Evolutionary conservation across 352 stramenopile genomes (phyloP).

Genomic region (Pythium oligandrum): DNA sequence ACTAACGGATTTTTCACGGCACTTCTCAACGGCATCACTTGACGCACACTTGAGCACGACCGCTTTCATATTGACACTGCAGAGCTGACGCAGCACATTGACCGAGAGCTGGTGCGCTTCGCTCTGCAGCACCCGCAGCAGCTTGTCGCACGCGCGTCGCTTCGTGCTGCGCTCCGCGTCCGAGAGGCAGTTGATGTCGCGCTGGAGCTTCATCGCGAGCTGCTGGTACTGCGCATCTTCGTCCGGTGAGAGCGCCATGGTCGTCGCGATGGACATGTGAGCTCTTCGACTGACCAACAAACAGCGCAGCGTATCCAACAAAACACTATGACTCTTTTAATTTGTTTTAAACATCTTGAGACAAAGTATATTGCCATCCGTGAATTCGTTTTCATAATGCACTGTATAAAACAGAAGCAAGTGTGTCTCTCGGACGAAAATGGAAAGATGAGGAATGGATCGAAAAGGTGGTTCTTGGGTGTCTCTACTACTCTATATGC

Average conservation of each 20-base stretch:
- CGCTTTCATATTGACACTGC: slow-evolving; percentile 34
- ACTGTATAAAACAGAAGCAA: too few species aligned
- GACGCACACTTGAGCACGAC: slow-evolving; percentile 45
- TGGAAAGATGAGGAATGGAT: too few species aligned
- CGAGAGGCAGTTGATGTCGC: slow-evolving; percentile 74
- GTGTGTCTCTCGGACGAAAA: too few species aligned
- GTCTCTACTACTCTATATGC: too few species aligned
- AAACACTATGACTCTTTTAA: too few species aligned
- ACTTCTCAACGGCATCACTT: slow-evolving; percentile 67
- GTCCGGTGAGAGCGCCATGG: slow-evolving; percentile 40
- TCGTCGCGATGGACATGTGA: background rate
- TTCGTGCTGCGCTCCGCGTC: slow-evolving; percentile 69
- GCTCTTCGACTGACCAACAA: too few species aligned
- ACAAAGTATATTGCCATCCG: slow-evolving; percentile 12
- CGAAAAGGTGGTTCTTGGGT: too few species aligned
- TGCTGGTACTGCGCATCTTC: slow-evolving; percentile 50
- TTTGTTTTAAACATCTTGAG: slow-evolving; percentile 6
- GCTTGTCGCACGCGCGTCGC: slow-evolving; percentile 66
- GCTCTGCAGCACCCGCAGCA: slow-evolving; percentile 44
- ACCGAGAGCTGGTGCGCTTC: slow-evolving; percentile 32
- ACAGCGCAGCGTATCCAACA: slow-evolving; percentile 3
- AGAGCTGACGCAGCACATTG: slow-evolving; percentile 38
- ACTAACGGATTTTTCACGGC: slow-evolving; percentile 59
- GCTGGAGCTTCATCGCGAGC: slow-evolving; percentile 78
- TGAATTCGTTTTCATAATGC: slow-evolving; percentile 11